These are phyloP conservation scores for Colletotrichum sp. DNA, from an alignment of 2,329 filamentous ascomycete species.

Conservation along the genomic window DNA sequence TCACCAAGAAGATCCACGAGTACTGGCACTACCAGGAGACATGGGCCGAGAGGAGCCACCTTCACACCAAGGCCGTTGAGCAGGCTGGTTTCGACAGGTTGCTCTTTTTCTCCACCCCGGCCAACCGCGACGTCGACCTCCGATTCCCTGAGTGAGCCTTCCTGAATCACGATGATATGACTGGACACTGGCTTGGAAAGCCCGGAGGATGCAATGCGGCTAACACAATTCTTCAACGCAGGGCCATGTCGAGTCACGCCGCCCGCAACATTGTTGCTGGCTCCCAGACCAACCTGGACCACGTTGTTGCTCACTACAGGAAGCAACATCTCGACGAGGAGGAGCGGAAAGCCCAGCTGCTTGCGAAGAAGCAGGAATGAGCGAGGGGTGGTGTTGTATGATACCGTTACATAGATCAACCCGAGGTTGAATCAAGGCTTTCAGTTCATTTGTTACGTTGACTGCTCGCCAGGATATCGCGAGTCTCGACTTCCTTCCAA, in stretches of 20 bases:
- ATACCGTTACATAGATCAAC: conserved; percentile 22
- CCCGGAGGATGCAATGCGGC: background rate
- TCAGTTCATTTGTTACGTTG: conserved; percentile 10
- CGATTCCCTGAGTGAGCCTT: conserved; percentile 62
- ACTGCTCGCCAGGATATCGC: background rate
- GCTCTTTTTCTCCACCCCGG: conserved; percentile 50
- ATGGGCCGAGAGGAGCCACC: conserved; percentile 57
- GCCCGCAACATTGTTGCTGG: conserved; percentile 61
- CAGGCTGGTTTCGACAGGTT: conserved; percentile 64
- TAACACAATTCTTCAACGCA: conserved; percentile 29
- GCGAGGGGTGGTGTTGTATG: conserved; percentile 7
- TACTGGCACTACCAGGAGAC: conserved; percentile 52
- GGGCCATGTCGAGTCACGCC: conserved; percentile 55
- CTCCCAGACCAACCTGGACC: conserved; percentile 57
- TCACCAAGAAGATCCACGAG: conserved; percentile 51
- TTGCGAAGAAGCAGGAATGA: conserved; percentile 18
- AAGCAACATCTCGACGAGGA: conserved; percentile 59
- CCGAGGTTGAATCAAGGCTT: conserved; percentile 14
- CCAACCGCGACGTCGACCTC: conserved; percentile 54
- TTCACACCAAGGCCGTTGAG: conserved; percentile 57
- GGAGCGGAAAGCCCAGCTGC: conserved; percentile 57
- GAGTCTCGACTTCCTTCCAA: background rate
- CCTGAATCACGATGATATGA: background rate
- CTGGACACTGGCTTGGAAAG: background rate
- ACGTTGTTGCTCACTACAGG: conserved; percentile 62